Percentiles rank a stretch among this genome's conserved stretches.
Evolutionary conservation across 306 rosid species (phyloP).

Genomic region (Vigna hirtella): DNA sequence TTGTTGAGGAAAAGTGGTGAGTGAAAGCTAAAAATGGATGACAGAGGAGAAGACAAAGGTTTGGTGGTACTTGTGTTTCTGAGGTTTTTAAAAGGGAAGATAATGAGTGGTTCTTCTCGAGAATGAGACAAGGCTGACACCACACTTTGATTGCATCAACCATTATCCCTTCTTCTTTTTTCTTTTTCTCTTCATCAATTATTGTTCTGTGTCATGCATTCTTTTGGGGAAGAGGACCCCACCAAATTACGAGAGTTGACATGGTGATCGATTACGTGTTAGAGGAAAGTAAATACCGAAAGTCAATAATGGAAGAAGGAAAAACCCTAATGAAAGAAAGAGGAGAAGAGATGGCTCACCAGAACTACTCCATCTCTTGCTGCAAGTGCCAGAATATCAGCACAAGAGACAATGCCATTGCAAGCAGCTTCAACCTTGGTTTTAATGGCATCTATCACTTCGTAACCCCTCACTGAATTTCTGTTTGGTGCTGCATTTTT

Average conservation of each 20-base stretch:
- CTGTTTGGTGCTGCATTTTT: constrained; percentile 68
- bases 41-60: neutral
- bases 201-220: neutral
- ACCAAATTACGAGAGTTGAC: constrained; percentile 37
- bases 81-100: neutral
- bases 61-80: neutral
- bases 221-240: constrained; percentile 28
- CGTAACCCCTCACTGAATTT: constrained; percentile 69
- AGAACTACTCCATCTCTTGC: constrained; percentile 66
- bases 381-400: constrained; percentile 86
- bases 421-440: constrained; percentile 74
- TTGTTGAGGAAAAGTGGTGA: neutral
- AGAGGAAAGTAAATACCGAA: constrained; percentile 32
- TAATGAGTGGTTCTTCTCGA: neutral
- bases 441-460: constrained; percentile 80
- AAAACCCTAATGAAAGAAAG: neutral
- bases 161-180: neutral
- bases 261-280: constrained; percentile 28
- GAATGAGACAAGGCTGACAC: constrained; percentile 29
- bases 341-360: constrained; percentile 46
- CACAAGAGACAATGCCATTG: constrained; percentile 74
- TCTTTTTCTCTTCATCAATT: neutral
- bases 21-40: neutral
- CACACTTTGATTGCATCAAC: constrained; percentile 29
- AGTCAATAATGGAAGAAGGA: constrained; percentile 24